Evolutionary conservation across 495 filamentous ascomycete genomes (phyloP), one percentile per base, ranked within the genome.

Genomic region (Recurvomyces mirabilis): DNA sequence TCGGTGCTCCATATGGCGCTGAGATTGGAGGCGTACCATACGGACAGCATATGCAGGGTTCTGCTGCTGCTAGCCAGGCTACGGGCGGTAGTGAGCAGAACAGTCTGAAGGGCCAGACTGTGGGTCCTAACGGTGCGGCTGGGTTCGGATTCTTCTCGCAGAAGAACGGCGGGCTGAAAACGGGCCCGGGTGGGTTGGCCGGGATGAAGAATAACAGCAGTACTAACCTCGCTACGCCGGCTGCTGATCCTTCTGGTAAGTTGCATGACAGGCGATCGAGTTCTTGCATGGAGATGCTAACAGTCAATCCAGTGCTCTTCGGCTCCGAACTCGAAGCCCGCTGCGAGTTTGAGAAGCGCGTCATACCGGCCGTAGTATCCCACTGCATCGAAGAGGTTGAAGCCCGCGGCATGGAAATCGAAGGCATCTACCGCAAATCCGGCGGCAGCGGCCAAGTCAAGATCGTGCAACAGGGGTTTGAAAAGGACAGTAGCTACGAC

Each of bases 341-440:
- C 38, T 81, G 84, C 59, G 88, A 94, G 41, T 85, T 77, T 56
- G 93, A 99, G 62, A 83, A 83, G 49, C 79, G 84, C 31, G 77
- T 85, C 43, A 91, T 99, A 46, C 93, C 93, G 18, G 77, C 77
- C 56, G 81, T 99, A 36, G 80, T 99, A 29, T 85, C 79, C 42
- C 82, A 87, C 38, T 99, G 93, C 65, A 94, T 99, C 55, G 84
- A 94, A 58, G 91, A 99, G 66, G 93, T 99, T 41, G 91, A 96
- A 63, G 63, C 91, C 18, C 81, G 93, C 63, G 91, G 91, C 32
- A 95, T 99, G 87, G 87, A 96, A 57, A 74, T 93, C 59, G 89
- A 96, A 65, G 93, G 93, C 39, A 93, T 99, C 52, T 99, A 99
- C 68, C 79, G 93, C 49, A 99, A 99, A 69, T 89, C 86, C 24